A percentile compares a stretch with the other conserved stretches of the same genome.
Evolutionary conservation across 2,329 filamentous ascomycete genomes (phyloP).

Genomic region (Lachnellula arida): DNA sequence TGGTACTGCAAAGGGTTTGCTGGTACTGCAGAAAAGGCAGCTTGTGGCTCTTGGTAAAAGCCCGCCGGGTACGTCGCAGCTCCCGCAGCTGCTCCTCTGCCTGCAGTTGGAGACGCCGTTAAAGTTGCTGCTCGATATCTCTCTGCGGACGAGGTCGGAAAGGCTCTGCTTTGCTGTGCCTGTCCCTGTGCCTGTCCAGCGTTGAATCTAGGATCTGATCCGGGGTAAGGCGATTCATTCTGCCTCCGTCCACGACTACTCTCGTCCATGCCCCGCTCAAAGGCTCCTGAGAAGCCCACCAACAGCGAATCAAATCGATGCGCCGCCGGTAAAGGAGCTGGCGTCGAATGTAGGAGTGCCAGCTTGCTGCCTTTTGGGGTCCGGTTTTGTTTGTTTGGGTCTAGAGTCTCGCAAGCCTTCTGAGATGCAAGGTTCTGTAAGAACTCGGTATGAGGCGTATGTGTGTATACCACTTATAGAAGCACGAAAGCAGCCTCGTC

Average conservation of each 20-base stretch:
- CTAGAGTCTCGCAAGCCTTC: not conserved
- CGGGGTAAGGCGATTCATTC: conserved; percentile 65
- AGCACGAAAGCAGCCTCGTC: not conserved
- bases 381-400: not conserved
- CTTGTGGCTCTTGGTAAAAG: conserved; percentile 53
- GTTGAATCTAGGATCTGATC: conserved; percentile 50
- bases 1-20: conserved; percentile 36
- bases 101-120: conserved; percentile 40
- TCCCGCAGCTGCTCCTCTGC: conserved; percentile 43
- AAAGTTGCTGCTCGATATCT: conserved; percentile 47
- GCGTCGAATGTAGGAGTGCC: conserved; percentile 57
- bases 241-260: conserved; percentile 69
- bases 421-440: no score
- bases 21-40: conserved; percentile 41
- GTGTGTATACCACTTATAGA: no score
- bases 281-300: conserved; percentile 47
- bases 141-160: conserved; percentile 30
- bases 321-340: conserved; percentile 60
- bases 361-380: conserved; percentile 49
- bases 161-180: conserved; percentile 21
- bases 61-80: conserved; percentile 52
- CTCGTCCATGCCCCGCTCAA: conserved; percentile 70
- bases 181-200: conserved; percentile 25
- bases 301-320: conserved; percentile 58
- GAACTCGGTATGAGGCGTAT: no score